These are phyloP conservation scores for Metschnikowia orientalis DNA, from an alignment of 805 yeast genomes.

Conservation along the genomic window DNA sequence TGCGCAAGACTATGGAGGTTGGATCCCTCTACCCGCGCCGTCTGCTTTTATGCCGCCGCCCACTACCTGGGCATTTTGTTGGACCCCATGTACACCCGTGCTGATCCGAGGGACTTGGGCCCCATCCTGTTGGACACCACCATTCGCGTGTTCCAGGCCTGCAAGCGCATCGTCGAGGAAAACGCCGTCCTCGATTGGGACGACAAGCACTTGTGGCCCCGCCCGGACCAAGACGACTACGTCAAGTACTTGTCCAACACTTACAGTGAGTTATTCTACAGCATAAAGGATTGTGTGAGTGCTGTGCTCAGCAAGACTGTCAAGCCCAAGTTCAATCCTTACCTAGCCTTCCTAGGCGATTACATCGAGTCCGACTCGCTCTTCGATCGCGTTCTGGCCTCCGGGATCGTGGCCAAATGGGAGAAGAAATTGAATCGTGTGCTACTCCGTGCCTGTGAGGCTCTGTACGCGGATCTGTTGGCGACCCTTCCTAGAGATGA, in stretches of 20 bases:
- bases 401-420: slow-evolving; percentile 45
- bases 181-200: slow-evolving; percentile 30
- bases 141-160: slow-evolving; percentile 24
- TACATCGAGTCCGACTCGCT: slow-evolving; percentile 46
- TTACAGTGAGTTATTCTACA: slow-evolving; percentile 43
- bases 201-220: slow-evolving; percentile 29
- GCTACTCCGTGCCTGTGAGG: slow-evolving; percentile 33
- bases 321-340: slow-evolving; percentile 58
- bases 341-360: slow-evolving; percentile 45
- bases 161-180: slow-evolving; percentile 30
- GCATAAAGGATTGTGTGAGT: slow-evolving; percentile 41
- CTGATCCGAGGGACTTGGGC: slow-evolving; percentile 22
- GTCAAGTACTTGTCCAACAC: slow-evolving; percentile 39
- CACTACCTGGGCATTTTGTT: slow-evolving; percentile 29
- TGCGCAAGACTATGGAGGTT: slow-evolving; percentile 59
- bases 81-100: slow-evolving; percentile 22
- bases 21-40: slow-evolving; percentile 45
- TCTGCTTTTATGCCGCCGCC: slow-evolving; percentile 47
- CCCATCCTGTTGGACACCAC: slow-evolving; percentile 30
- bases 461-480: slow-evolving; percentile 36
- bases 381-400: slow-evolving; percentile 30
- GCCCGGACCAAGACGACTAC: slow-evolving; percentile 50
- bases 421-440: slow-evolving; percentile 35
- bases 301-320: slow-evolving; percentile 36
- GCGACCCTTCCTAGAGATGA: slow-evolving; percentile 55